Percentiles rank a stretch among this genome's conserved stretches.
Evolutionary conservation across 495 filamentous ascomycete genomes (phyloP).

Genomic region (Tetracladium setigerum): DNA sequence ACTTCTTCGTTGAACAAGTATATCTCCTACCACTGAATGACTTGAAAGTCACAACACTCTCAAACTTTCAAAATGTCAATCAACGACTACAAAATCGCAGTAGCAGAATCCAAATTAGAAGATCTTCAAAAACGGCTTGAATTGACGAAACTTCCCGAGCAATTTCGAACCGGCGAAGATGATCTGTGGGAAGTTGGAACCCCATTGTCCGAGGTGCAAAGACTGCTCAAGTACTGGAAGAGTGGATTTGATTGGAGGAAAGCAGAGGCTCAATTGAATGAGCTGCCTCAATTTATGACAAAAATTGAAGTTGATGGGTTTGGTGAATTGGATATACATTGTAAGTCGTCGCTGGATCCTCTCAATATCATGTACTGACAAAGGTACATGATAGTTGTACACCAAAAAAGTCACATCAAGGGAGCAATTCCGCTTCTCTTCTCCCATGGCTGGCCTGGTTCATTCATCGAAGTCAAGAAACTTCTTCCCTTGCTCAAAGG

Average conservation of each 20-base stretch:
- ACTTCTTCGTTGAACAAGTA: no score
- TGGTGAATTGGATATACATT: conserved; percentile 40
- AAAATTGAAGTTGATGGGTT: conserved; percentile 37
- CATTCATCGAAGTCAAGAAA: conserved; percentile 59
- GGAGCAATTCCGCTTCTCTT: conserved; percentile 50
- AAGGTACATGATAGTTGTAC: no score
- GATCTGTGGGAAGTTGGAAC: neutral
- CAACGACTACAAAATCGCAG: no score
- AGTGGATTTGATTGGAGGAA: conserved; percentile 41
- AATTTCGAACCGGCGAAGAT: no score
- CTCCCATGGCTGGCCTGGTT: conserved; percentile 60
- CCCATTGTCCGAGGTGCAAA: conserved; percentile 29
- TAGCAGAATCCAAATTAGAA: no score
- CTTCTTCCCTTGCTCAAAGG: conserved; percentile 48
- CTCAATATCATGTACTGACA: no score
- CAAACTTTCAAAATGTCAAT: no score
- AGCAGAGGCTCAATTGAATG: conserved; percentile 43
- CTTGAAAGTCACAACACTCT: no score
- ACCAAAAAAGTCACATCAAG: conserved; percentile 39
- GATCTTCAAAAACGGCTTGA: no score
- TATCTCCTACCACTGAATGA: no score
- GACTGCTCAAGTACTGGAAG: conserved; percentile 34
- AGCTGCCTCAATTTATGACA: conserved; percentile 48
- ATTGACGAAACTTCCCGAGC: no score
- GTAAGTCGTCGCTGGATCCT: no score